A percentile compares a stretch with the other conserved stretches of the same genome.
These are phyloP conservation scores for Colletotrichum lentis DNA, from an alignment of 2,329 filamentous ascomycete genomes.

Conservation along the genomic window DNA sequence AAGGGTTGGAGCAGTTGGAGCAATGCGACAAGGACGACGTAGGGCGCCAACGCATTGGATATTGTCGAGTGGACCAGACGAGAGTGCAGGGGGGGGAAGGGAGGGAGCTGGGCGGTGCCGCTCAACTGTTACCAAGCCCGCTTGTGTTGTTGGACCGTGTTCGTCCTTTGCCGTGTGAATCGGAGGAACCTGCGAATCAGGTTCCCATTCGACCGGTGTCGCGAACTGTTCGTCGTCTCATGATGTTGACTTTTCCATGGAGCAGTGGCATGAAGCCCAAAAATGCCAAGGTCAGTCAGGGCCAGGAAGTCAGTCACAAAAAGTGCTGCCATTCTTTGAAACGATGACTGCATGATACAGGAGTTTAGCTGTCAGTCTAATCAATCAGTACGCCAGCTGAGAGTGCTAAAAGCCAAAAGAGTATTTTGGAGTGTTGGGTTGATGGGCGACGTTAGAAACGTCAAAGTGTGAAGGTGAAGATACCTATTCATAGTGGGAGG, in stretches of 20 bases:
- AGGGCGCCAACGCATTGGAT: slow-evolving; percentile 36
- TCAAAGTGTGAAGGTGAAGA: not conserved
- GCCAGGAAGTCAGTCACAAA: no score
- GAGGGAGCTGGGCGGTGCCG: slow-evolving; percentile 1
- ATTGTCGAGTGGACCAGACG: slow-evolving; percentile 20
- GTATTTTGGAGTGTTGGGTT: not conserved
- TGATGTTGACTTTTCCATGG: not conserved
- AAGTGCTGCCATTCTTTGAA: not conserved
- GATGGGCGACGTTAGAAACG: not conserved
- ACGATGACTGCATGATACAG: not conserved
- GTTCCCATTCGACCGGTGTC: not conserved
- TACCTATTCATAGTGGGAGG: slow-evolving; percentile 6
- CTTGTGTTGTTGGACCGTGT: not conserved
- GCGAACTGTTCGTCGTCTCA: not conserved
- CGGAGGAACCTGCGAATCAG: no score
- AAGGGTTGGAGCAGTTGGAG: slow-evolving; percentile 9
- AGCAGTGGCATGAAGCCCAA: not conserved
- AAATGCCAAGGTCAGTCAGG: not conserved
- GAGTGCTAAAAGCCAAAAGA: no score
- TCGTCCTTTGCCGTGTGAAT: no score
- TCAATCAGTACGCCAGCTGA: no score
- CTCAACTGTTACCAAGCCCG: slow-evolving; percentile 4
- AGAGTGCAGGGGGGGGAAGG: slow-evolving; percentile 8
- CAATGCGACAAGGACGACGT: slow-evolving; percentile 11
- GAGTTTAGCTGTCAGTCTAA: no score